Base-by-base conservation (phyloP, 2,329 filamentous ascomycete species). In the Verticillium zaregamsianum region DNA sequence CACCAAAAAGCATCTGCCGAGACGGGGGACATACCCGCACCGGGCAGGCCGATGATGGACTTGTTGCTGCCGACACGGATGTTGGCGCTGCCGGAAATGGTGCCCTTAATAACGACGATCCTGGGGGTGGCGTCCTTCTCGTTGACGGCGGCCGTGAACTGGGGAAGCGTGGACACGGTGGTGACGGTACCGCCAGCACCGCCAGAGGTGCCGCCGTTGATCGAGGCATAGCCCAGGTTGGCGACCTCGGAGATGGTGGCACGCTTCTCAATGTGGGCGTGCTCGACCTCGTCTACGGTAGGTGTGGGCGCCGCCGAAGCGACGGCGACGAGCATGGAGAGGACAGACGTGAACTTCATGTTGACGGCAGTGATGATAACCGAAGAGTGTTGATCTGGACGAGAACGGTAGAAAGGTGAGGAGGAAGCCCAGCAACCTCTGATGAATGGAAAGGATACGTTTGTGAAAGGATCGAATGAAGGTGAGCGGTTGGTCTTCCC, bases 171-270 rank as follows among this genome's bases (percentile, higher is more conserved):
- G 2, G 77, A 78, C 11, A 82, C 80, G 1, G 79, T 82, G 20
- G 75, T 78, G 9, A 74, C 74, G 33, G 71, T 69, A 15, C 79
- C 80, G 45, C 73, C 76, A 17, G 75, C 74, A 62, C 80, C 80
- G 63, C 80, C 80, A 15, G 77, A 81, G 1, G 79, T 80, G 31
- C 75, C 72, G 25, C 69, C 69, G 55, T 82, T 82, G 63, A 75
- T 65, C 31, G 77, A 79, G 39, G 77, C 80, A 67, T 80, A 83
- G 31, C 81, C 81, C 32, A 73, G 67, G 15, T 69, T 73, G 9
- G 65, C 65, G 45, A 61, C 64, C 59, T 68, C 66, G 12, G 66
- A 66, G 58, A 68, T 62, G 6, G 59, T 60, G 12, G 66, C 66
- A 33, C 66, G 59, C 61, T 67, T 67, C 7, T 60, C 61, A 28